Conservation (phyloP, 352 stramenopile genomes). For the Pythium phragmitis region DNA sequence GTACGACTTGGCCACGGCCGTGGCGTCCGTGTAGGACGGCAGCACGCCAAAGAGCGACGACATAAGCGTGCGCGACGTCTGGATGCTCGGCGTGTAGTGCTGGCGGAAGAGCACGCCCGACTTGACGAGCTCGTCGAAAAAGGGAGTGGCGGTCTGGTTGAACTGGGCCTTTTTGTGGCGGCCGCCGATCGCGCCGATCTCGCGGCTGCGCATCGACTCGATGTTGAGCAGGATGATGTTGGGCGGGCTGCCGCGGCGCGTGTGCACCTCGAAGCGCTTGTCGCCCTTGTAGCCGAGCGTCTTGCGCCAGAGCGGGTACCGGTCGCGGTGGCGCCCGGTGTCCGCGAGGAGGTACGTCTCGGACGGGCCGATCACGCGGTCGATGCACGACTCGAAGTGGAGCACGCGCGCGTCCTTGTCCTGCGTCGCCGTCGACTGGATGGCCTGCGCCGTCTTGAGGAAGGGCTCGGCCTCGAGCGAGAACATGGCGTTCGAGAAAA, state of each 20-base stretch:
- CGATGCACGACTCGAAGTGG: background rate
- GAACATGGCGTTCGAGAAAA: slow-evolving; percentile 23
- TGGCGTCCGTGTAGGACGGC: background rate
- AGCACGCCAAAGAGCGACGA: background rate
- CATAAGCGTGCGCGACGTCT: slow-evolving; percentile 21
- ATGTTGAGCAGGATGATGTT: slow-evolving; percentile 21
- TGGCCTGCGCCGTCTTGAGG: slow-evolving; percentile 1
- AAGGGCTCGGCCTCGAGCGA: slow-evolving; percentile 18
- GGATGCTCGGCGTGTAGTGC: slow-evolving; percentile 20
- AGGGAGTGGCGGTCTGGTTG: slow-evolving; percentile 17
- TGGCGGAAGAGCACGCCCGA: slow-evolving; percentile 12
- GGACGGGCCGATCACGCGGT: background rate
- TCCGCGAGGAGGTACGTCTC: background rate
- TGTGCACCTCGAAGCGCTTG: slow-evolving; percentile 11
- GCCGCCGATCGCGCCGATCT: slow-evolving; percentile 18
- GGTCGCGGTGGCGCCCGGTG: background rate
- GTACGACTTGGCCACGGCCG: background rate
- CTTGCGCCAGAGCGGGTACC: slow-evolving; percentile 18
- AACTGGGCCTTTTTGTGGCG: slow-evolving; percentile 2
- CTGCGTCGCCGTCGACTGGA: background rate
- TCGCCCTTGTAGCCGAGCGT: slow-evolving; percentile 16
- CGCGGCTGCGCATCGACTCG: slow-evolving; percentile 17
- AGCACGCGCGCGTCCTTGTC: background rate
- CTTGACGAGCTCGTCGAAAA: slow-evolving; percentile 12
- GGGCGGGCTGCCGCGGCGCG: background rate